Evolutionary conservation across 2,329 filamentous ascomycete species (phyloP).

Genomic region (Botrytis pseudocinerea): DNA sequence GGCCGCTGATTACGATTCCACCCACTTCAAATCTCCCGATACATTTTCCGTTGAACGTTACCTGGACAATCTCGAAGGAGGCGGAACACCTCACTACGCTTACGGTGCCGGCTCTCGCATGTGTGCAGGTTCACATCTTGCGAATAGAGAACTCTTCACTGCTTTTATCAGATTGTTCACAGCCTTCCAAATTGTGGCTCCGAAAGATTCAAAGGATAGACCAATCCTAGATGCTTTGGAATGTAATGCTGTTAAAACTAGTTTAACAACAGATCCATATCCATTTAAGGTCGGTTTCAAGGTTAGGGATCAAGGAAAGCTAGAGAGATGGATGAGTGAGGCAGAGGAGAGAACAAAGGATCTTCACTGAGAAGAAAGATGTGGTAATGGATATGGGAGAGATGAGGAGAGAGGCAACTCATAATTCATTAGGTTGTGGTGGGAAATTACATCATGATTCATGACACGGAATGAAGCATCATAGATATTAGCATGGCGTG

Average conservation of each 20-base stretch:
- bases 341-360: constrained; percentile 37
- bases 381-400: not conserved
- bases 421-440: too few species aligned
- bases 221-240: constrained; percentile 59
- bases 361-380: constrained; percentile 15
- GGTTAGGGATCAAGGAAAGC: constrained; percentile 47
- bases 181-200: constrained; percentile 56
- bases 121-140: constrained; percentile 64
- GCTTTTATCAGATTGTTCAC: constrained; percentile 59
- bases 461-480: not conserved
- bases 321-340: constrained; percentile 56
- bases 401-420: not conserved
- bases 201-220: constrained; percentile 48
- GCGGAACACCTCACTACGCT: constrained; percentile 60
- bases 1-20: constrained; percentile 70
- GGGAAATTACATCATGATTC: not conserved
- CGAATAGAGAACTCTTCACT: constrained; percentile 63
- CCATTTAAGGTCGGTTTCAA: constrained; percentile 60
- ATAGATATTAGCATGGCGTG: not conserved
- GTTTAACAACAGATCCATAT: constrained; percentile 61
- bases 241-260: constrained; percentile 57
- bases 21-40: constrained; percentile 64
- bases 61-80: constrained; percentile 51
- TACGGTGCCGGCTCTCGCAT: constrained; percentile 65
- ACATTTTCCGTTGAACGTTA: constrained; percentile 72